Base-by-base conservation (phyloP, 2,329 filamentous ascomycete genomes). In the Hypomyces perniciosus region DNA sequence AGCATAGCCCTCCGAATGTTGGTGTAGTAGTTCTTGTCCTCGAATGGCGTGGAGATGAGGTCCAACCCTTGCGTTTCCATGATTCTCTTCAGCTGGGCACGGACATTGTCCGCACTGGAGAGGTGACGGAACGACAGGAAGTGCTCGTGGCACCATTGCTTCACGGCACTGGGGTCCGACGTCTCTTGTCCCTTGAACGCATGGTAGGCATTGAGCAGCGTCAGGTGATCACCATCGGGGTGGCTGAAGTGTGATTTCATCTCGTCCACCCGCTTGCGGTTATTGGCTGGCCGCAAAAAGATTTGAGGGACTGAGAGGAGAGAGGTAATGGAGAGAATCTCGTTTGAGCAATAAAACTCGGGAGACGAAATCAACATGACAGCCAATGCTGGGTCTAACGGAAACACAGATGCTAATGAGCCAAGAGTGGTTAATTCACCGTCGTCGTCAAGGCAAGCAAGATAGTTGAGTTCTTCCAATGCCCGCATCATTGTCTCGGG, bases 401-500 rank as follows among this genome's bases (percentile, higher is more conserved):
- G 93, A 64, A 97, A 99, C 59, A 96, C 90, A 4, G 93, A 96
- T 1, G 93, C 92, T 52, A 96, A 76, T 54, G 85, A 81, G 49
- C 93, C 93, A 4, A 99, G 79, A 4, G 80, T 74, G 2, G 93
- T 99, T 54, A 99, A 80, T 63, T 96, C 88, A 61, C 93, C 93
- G 59, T 99, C 92, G 61, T 99, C 93, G 63, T 99, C 91, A 5
- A 99, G 80, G 68, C 93, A 97, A 10, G 92, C 90, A 12, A 99
- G 80, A 67, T 96, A 99, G 71, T 99, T 99, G 51, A 99, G 83
- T 72, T 99, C 93, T 69, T 99, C 93, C 26, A 99, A 75, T 3
- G 93, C 93, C 59, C 95, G 84, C 92, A 99, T 99, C 70, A 99
- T 85, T 8, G 95, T 99, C 73, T 99, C 95, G 0, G 93, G 95